Percentiles rank a stretch among this genome's conserved stretches.
These are phyloP conservation scores for Ettlia oleoabundans DNA, from an alignment of 139 green algal species.

Conservation along the genomic window DNA sequence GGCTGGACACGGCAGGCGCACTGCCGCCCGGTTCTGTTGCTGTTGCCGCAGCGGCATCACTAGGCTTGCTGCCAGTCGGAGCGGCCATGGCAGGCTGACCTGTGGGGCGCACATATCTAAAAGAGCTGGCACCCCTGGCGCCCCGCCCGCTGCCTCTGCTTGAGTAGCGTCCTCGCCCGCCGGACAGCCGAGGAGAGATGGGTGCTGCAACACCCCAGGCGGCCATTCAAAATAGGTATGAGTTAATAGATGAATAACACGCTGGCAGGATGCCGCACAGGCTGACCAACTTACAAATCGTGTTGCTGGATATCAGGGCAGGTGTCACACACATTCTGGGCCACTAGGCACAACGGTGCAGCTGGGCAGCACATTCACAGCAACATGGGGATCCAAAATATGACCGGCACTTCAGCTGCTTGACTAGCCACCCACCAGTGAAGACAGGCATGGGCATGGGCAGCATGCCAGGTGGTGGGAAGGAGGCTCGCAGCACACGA, in stretches of 20 bases:
- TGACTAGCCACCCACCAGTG: slow-evolving; percentile 8
- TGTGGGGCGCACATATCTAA: slow-evolving; percentile 3
- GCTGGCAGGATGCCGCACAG: no score
- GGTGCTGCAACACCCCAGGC: background rate
- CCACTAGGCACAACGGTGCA: no score
- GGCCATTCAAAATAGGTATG: background rate
- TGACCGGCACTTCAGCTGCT: no score
- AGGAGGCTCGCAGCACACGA: slow-evolving; percentile 12
- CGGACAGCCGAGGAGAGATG: background rate
- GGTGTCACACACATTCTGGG: no score
- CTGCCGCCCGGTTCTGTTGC: background rate
- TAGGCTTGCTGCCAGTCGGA: background rate
- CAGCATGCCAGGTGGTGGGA: background rate
- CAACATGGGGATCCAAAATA: no score
- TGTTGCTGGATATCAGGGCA: no score
- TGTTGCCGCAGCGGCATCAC: background rate
- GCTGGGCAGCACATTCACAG: no score
- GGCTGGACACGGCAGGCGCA: background rate
- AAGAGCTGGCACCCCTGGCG: background rate
- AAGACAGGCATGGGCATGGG: slow-evolving; percentile 3
- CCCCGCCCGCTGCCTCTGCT: background rate
- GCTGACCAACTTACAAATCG: no score
- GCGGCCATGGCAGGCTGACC: background rate
- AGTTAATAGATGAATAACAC: no score
- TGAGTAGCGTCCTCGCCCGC: background rate